phyloP scores from a whole-genome alignment of 2,329 filamentous ascomycete genomes.

The Phaeosphaeriaceae sp. region DNA sequence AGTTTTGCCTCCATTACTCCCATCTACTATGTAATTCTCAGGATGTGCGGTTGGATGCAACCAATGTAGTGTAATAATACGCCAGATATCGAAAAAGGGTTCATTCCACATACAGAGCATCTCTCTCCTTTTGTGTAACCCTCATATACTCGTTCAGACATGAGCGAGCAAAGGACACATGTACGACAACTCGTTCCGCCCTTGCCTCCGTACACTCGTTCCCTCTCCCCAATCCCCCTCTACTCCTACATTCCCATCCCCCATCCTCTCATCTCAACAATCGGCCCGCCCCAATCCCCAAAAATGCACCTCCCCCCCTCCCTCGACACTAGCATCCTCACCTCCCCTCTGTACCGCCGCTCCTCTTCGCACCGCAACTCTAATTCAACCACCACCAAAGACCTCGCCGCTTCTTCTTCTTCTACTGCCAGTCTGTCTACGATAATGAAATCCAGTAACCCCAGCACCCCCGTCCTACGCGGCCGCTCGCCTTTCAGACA shows the following conservation, averaged over 20 bases:
- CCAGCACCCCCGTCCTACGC: background rate
- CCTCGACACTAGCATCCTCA: slow-evolving; percentile 3
- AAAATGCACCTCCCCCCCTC: slow-evolving; percentile 1
- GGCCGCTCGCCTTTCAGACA: background rate
- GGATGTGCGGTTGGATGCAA: background rate
- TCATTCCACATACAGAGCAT: background rate
- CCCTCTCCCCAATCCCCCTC: background rate
- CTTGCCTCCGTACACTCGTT: background rate
- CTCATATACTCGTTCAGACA: background rate
- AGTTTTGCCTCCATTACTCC: background rate
- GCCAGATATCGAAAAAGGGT: background rate
- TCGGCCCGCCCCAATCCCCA: background rate
- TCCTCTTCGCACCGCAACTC: background rate
- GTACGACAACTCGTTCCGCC: background rate
- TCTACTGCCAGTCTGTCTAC: no score
- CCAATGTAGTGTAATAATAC: background rate
- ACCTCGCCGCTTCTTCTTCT: background rate
- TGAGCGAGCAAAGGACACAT: background rate
- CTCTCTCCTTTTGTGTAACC: background rate
- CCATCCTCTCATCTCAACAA: background rate
- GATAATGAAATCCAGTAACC: background rate
- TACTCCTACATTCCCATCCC: background rate
- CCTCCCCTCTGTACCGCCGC: slow-evolving; percentile 4
- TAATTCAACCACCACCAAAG: background rate
- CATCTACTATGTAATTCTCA: background rate